Evolutionary conservation across 1,284 basidiomycete genomes (phyloP).

Genomic region (Trichosporon sp.): DNA sequence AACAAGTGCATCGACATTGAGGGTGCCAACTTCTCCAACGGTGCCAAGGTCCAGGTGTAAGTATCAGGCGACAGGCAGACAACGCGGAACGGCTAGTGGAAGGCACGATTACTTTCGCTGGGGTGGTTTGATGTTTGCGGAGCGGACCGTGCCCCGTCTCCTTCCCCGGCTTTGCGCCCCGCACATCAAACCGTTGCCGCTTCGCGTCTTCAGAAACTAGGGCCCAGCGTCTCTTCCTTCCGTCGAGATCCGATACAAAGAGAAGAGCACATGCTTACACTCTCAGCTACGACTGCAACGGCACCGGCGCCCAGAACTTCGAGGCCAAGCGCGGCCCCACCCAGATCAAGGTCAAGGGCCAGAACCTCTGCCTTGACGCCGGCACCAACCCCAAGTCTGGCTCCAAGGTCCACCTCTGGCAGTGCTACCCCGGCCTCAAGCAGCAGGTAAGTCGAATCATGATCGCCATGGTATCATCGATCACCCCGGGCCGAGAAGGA

Average conservation of each 20-base stretch:
- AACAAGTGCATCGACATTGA: constrained; percentile 18
- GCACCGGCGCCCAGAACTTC: constrained; percentile 17
- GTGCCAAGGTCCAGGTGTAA: constrained; percentile 23
- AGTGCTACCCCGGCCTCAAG: constrained; percentile 18
- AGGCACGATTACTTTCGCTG: no score
- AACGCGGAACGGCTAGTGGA: background rate
- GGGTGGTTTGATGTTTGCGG: background rate
- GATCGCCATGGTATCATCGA: background rate
- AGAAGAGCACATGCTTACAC: background rate
- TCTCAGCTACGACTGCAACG: constrained; percentile 21
- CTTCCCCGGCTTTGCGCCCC: background rate
- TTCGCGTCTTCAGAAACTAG: background rate
- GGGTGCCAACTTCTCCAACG: constrained; percentile 18
- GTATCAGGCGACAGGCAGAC: background rate
- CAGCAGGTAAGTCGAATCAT: constrained; percentile 9
- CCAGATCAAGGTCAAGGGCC: constrained; percentile 21
- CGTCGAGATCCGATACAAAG: background rate
- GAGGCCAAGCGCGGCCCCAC: constrained; percentile 10
- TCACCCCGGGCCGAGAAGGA: no score
- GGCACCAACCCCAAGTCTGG: constrained; percentile 19
- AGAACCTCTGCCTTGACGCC: constrained; percentile 38
- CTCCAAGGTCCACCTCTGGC: constrained; percentile 23
- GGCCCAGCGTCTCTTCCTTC: no score
- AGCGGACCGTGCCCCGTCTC: background rate
- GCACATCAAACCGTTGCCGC: background rate